Evolutionary conservation across 768 basidiomycete species (phyloP), one percentile per base, ranked within the genome.

Genomic region (Gautieria morchelliformis): DNA sequence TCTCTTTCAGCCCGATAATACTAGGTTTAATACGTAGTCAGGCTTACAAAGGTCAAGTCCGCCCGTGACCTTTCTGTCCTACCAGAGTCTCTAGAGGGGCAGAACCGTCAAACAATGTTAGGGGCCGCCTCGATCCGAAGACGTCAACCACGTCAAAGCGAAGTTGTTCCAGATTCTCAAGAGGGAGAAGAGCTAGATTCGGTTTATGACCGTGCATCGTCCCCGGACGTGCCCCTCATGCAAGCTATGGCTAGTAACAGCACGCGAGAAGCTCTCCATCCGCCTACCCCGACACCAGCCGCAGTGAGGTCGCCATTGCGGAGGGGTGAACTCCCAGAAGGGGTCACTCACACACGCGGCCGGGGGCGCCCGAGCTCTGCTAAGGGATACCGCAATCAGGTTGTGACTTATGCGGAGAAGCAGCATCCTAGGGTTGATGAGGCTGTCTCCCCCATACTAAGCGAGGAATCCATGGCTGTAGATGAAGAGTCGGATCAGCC

Each of bases 131-230:
- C 30, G 14, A 10, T 14, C 15, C 48, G 48, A 27, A 17, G 27
- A 22, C 27, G 3, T 17, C n/a, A 10, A 44, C 48, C 48, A 30
- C 35, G 22, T 53, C 32, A 42, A 15, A 33, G 45, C 24, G 56
- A 57, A 49, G 47, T 57, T 4, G 56, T 57, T 27, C 56, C 56
- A 10, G 56, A 57, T 49, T 57, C 56, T 49, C 56, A 57, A 39
- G 56, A 57, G 24, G 56, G 50, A n/a, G 30, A 39, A 35, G 27
- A 44, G 22, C 37, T 2, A 37, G 41, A 19, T 14, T 8, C 10
- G n/a, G n/a, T n/a, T 45, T 12, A 7, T 19, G 35, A 24, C 24
- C 22, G 10, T 50, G 27, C 46, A 10, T 49, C 56, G 8, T 57
- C 56, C 1, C 56, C 56, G 5, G 45, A 27, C 6, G 32, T 57